Conservation (phyloP, 2,329 filamentous ascomycete species). For the Trichoderma sp. region DNA sequence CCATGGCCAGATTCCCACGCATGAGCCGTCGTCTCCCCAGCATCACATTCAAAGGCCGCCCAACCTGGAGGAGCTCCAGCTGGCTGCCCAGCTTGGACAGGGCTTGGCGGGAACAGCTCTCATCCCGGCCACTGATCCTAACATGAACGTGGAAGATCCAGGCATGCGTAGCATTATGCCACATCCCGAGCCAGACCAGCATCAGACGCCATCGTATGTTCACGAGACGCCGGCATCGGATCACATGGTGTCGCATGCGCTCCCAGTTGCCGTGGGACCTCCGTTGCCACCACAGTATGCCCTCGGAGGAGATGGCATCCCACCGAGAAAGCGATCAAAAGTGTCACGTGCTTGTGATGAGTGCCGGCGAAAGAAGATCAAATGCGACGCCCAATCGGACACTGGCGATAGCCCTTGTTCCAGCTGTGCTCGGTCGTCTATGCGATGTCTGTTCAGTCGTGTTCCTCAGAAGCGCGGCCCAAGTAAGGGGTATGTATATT, state of each 20-base stretch:
- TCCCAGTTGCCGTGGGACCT: slow-evolving; percentile 37
- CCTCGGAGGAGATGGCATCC: slow-evolving; percentile 56
- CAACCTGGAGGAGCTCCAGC: slow-evolving; percentile 54
- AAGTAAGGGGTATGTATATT: slow-evolving; percentile 67
- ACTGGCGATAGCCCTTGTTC: slow-evolving; percentile 71
- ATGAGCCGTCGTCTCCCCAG: slow-evolving; percentile 38
- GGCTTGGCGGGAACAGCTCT: slow-evolving; percentile 48
- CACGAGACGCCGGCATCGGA: slow-evolving; percentile 38
- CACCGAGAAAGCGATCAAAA: slow-evolving; percentile 75
- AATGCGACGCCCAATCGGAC: slow-evolving; percentile 79
- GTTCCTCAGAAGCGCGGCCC: slow-evolving; percentile 86
- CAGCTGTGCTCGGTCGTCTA: slow-evolving; percentile 73
- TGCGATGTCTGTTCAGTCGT: slow-evolving; percentile 79
- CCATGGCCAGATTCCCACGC: slow-evolving; percentile 32
- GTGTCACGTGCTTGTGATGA: slow-evolving; percentile 88
- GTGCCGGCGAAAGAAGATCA: slow-evolving; percentile 84
- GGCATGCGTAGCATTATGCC: slow-evolving; percentile 44
- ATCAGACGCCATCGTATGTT: slow-evolving; percentile 36
- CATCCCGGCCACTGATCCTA: slow-evolving; percentile 47
- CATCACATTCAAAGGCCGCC: slow-evolving; percentile 42
- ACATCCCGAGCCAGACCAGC: slow-evolving; percentile 40
- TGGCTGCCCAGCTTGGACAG: slow-evolving; percentile 56
- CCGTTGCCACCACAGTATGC: slow-evolving; percentile 39
- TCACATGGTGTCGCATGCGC: slow-evolving; percentile 35
- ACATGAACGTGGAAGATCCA: slow-evolving; percentile 43